Percentiles rank a stretch among this genome's conserved stretches.
Conservation (phyloP, 2,329 filamentous ascomycete genomes). For the Metarhizium brunneum region DNA sequence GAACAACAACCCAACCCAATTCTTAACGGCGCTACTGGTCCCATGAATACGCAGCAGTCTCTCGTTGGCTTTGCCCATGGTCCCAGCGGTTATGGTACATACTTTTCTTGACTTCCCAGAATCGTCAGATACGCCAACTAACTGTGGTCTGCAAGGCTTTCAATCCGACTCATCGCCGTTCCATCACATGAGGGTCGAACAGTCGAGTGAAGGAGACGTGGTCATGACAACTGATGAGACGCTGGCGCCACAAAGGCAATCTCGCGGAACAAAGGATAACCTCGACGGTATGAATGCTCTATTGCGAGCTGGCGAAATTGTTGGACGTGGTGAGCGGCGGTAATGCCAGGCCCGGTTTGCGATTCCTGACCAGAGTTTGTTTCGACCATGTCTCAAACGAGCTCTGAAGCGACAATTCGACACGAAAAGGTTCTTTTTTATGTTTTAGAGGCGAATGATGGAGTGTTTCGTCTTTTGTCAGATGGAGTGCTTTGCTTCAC, state of each 20-base stretch:
- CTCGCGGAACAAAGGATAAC: conserved; percentile 14
- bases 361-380: neutral
- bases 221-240: conserved; percentile 19
- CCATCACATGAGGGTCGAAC: conserved; percentile 21
- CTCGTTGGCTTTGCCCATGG: conserved; percentile 14
- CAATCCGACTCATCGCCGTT: conserved; percentile 23
- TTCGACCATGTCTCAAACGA: neutral
- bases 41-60: conserved; percentile 16
- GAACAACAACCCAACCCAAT: conserved; percentile 9
- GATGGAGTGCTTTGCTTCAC: neutral
- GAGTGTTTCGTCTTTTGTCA: neutral
- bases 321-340: conserved; percentile 31
- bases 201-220: conserved; percentile 19
- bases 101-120: conserved; percentile 8
- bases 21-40: conserved; percentile 2
- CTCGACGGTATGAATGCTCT: conserved; percentile 52
- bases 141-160: conserved; percentile 20
- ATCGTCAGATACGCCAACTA: conserved; percentile 15
- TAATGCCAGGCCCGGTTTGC: conserved; percentile 5
- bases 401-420: neutral
- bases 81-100: conserved; percentile 27
- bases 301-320: conserved; percentile 49
- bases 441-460: neutral
- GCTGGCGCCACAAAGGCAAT: conserved; percentile 7
- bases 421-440: neutral